These are phyloP conservation scores for Ceratobasidium sp. DNA, from an alignment of 1,284 basidiomycete genomes.

Conservation along the genomic window DNA sequence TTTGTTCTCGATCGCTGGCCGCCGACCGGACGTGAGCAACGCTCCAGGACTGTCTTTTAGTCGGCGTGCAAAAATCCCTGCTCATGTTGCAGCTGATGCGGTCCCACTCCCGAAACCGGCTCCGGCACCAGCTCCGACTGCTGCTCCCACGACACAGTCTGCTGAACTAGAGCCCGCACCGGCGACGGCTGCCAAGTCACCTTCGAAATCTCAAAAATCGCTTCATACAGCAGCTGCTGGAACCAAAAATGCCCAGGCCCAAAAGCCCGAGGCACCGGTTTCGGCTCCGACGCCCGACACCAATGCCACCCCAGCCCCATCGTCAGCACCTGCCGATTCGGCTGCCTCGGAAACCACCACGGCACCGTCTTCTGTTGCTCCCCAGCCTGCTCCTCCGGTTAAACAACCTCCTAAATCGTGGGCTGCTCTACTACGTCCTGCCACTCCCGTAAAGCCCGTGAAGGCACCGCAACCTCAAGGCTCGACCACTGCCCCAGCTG, in stretches of 20 bases:
- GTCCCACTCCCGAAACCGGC: conserved; percentile 1
- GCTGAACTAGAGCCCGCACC: neutral
- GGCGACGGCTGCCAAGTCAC: neutral
- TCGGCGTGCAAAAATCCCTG: conserved; percentile 21
- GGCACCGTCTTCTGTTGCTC: conserved; percentile 4
- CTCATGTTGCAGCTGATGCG: conserved; percentile 7
- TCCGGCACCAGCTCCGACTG: neutral
- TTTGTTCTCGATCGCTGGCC: conserved; percentile 5
- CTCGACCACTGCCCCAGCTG: conserved; percentile 58
- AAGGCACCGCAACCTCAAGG: conserved; percentile 47
- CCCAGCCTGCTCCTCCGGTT: conserved; percentile 51
- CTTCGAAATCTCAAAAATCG: neutral
- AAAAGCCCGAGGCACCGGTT: neutral
- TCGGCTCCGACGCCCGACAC: neutral
- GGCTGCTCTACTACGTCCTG: conserved; percentile 71
- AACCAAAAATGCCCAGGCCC: neutral
- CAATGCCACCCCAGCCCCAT: neutral
- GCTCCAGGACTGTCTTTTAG: conserved; percentile 32
- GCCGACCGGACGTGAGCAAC: conserved; percentile 12
- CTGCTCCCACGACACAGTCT: neutral
- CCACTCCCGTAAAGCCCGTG: conserved; percentile 52
- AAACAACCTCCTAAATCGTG: conserved; percentile 66
- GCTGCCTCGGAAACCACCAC: conserved; percentile 8
- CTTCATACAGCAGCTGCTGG: neutral
- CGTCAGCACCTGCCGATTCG: conserved; percentile 27